Evolutionary conservation across 192 early-diverging fungal species (phyloP), one percentile per base, ranked within the genome.

Genomic region (Coemansia sp.): DNA sequence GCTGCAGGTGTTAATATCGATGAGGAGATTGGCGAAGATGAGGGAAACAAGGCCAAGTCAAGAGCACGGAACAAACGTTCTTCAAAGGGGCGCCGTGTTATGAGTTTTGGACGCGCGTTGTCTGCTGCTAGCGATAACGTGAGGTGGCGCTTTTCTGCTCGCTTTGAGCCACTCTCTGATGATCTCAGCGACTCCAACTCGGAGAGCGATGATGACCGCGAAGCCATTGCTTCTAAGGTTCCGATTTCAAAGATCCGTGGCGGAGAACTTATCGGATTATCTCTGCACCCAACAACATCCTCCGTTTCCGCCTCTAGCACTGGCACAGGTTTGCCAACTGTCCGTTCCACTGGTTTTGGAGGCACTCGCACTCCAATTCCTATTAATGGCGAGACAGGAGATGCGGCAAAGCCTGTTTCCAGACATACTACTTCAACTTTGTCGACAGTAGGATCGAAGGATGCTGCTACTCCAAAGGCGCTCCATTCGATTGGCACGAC

Each of bases 181-280:
- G 51, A 72, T 6, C 62, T 57, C 2, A 63, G 41, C 0, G 58
- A 62, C 41, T 68, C 71, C 42, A 71, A 71, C 55, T 63, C 66
- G 4, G 74, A 76, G 21, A 80, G 73, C 58, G 79, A 82, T 40
- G 71, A 76, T 32, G 79, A 82, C 46, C 79, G 79, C 43, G 74
- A 73, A 19, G 79, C 79, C 16, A 45, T 82, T 39, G 59, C 79
- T 0, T 64, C 79, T 18, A 82, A 82, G 59, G 79, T 82, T 37
- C 79, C 79, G 8, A 49, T 62, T 26, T 51, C 64, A 19, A 76
- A 71, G 62, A 82, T 82, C 45, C 74, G 79, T 12, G 79, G 79
- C 36, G 79, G 79, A 21, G 79, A 82, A 65, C 71, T 82, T 11
- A 76, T 82, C 22, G 79, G 79, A 1, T 67, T 82, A 22, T 82